Evolutionary conservation across 805 yeast species (phyloP).

Genomic region (Kuraishia floccosa): DNA sequence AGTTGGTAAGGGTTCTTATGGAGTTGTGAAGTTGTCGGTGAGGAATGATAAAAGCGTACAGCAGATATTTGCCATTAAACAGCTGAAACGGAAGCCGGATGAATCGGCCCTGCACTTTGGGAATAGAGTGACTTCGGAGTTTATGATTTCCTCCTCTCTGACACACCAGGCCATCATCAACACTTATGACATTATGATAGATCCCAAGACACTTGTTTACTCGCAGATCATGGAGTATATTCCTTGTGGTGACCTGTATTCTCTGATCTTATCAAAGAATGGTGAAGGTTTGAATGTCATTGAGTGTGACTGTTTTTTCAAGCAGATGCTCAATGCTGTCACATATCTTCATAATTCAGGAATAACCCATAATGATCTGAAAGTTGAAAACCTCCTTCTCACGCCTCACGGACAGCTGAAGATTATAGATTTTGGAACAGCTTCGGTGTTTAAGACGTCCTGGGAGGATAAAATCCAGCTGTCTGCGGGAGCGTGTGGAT

Average conservation of each 20-base stretch:
- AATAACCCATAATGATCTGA: conserved; percentile 87
- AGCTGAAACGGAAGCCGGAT: conserved; percentile 48
- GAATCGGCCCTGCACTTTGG: conserved; percentile 49
- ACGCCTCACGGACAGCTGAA: conserved; percentile 56
- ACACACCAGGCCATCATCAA: conserved; percentile 69
- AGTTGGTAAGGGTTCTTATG: conserved; percentile 35
- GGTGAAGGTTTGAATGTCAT: conserved; percentile 40
- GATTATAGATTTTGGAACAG: conserved; percentile 82
- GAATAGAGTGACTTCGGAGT: conserved; percentile 78
- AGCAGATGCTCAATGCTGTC: conserved; percentile 75
- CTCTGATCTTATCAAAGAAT: conserved; percentile 39
- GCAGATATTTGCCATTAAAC: conserved; percentile 62
- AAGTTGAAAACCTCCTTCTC: conserved; percentile 76
- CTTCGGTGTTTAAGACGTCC: conserved; percentile 82
- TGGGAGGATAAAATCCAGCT: conserved; percentile 73
- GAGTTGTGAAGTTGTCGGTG: conserved; percentile 30
- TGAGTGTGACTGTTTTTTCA: conserved; percentile 85
- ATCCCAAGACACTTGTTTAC: conserved; percentile 56
- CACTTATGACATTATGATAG: conserved; percentile 71
- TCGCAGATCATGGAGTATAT: conserved; percentile 94
- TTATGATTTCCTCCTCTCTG: conserved; percentile 72
- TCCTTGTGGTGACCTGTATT: conserved; percentile 73
- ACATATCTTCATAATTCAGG: conserved; percentile 85
- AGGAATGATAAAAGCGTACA: conserved; percentile 29
- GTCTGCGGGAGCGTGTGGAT: conserved; percentile 71